Conservation (phyloP, 768 basidiomycete species). For the Royoungia palumana region DNA sequence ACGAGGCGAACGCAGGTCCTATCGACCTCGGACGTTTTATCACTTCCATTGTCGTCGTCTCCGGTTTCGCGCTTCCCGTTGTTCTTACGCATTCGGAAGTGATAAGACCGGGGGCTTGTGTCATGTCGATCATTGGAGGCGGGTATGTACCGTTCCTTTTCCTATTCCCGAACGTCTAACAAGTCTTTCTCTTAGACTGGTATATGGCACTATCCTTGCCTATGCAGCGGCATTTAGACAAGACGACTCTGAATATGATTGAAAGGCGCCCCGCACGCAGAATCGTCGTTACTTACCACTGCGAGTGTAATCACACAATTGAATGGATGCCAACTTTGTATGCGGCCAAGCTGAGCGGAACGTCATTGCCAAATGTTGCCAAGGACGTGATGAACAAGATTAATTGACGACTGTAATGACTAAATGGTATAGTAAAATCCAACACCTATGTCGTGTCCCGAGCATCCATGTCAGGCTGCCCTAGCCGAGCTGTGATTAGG, state of each 20-base stretch:
- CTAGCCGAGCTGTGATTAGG: conserved; percentile 27
- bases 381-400: not conserved
- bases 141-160: conserved; percentile 41
- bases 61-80: conserved; percentile 90
- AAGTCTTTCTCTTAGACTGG: conserved; percentile 45
- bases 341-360: not conserved
- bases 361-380: not conserved
- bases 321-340: conserved; percentile 7
- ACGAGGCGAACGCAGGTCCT: conserved; percentile 66
- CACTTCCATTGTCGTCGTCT: conserved; percentile 85
- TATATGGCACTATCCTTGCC: conserved; percentile 88
- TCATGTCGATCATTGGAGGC: conserved; percentile 95
- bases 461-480: conserved; percentile 15
- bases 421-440: not conserved
- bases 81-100: conserved; percentile 90
- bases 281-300: conserved; percentile 1
- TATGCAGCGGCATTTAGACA: conserved; percentile 83
- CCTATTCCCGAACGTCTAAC: not conserved
- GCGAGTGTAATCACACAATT: conserved; percentile 17
- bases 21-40: conserved; percentile 94
- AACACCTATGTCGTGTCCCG: conserved; percentile 4
- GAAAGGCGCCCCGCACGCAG: not conserved
- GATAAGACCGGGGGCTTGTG: conserved; percentile 78
- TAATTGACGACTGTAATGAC: not conserved
- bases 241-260: conserved; percentile 81